Percentiles rank a stretch among this genome's conserved stretches.
Evolutionary conservation across 202 grass and related monocot genomes (phyloP).

Genomic region (Panicum virgatum): DNA sequence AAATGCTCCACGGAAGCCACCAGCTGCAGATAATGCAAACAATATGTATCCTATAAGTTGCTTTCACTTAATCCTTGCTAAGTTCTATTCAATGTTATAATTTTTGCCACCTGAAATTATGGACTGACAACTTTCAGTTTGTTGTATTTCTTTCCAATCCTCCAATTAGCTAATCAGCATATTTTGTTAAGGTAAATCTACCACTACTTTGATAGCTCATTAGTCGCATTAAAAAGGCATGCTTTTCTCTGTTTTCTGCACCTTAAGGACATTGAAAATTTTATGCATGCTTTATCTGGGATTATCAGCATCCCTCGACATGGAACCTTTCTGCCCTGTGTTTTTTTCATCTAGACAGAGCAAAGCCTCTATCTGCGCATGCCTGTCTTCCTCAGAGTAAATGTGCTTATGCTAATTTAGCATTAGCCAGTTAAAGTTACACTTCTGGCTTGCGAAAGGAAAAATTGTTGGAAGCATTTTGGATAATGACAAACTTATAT

Average conservation of each 20-base stretch:
- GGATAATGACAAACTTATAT: neutral
- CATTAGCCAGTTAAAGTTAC: neutral
- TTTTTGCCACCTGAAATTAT: constrained; percentile 27
- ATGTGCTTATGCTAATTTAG: neutral
- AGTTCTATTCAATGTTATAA: constrained; percentile 28
- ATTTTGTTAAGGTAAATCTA: constrained; percentile 3
- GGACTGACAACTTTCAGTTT: constrained; percentile 6
- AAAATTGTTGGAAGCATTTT: constrained; percentile 4
- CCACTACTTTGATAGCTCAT: neutral
- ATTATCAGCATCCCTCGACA: constrained; percentile 14
- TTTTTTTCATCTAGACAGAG: constrained; percentile 2
- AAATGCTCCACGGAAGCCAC: constrained; percentile 54
- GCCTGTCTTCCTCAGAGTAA: constrained; percentile 22
- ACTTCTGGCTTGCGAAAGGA: neutral
- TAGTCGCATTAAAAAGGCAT: neutral
- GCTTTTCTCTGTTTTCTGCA: neutral
- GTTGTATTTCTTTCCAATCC: constrained; percentile 19
- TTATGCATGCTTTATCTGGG: constrained; percentile 5
- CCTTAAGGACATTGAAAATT: constrained; percentile 3
- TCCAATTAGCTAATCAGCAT: constrained; percentile 14
- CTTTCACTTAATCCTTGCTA: constrained; percentile 25
- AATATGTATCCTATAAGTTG: constrained; percentile 67
- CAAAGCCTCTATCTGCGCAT: neutral
- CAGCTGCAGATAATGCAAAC: constrained; percentile 39
- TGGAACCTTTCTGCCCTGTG: neutral